These are phyloP conservation scores for Phoenix roebelenii DNA, from an alignment of 176 grass and related monocot species.

Conservation along the genomic window DNA sequence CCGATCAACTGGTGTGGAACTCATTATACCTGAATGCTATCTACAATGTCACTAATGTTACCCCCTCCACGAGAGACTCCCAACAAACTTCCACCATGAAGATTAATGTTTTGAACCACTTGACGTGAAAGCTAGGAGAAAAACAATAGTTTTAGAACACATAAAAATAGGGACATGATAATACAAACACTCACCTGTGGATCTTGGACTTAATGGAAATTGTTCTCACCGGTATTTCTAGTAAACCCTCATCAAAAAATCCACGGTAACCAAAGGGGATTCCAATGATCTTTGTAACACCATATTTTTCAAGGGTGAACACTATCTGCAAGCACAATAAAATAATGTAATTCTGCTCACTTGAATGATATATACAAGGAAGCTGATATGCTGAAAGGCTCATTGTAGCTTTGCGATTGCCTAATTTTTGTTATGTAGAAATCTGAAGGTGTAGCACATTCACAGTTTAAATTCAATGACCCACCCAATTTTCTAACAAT, in stretches of 20 bases:
- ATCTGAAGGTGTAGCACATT: no score
- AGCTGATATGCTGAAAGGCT: no score
- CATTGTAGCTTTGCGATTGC: no score
- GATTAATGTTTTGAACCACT: constrained; percentile 97
- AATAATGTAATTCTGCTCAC: not conserved
- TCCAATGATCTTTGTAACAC: constrained; percentile 90
- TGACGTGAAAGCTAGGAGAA: constrained; percentile 60
- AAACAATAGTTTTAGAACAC: not conserved
- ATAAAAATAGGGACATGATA: not conserved
- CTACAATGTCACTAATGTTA: constrained; percentile 68
- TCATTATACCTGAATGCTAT: constrained; percentile 73
- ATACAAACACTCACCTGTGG: no score
- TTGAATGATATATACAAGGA: no score
- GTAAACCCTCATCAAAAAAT: constrained; percentile 71
- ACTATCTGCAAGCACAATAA: constrained; percentile 72
- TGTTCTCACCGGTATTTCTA: constrained; percentile 63
- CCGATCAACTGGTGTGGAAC: not conserved
- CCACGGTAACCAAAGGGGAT: constrained; percentile 87
- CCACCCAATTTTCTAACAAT: no score
- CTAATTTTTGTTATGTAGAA: no score
- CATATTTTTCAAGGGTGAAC: constrained; percentile 93
- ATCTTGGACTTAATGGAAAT: constrained; percentile 16
- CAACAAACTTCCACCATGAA: constrained; percentile 87
- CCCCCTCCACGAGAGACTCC: constrained; percentile 80
- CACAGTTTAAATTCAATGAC: no score